Evolutionary conservation across 2,329 filamentous ascomycete species (phyloP).

Genomic region (Paecilomyces niveus): DNA sequence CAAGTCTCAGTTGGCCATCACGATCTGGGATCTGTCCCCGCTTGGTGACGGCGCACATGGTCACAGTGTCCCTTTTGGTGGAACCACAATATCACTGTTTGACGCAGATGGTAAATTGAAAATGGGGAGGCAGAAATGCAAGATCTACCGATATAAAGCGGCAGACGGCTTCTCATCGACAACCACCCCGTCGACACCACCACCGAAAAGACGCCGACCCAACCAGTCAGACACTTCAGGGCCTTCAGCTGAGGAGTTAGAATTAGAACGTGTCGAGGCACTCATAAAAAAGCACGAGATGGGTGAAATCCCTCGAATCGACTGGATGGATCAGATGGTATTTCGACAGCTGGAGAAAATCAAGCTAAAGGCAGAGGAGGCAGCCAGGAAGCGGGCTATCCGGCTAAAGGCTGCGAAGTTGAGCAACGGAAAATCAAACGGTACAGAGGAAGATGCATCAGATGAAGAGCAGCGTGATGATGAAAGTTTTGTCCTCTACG

Average conservation of each 20-base stretch:
- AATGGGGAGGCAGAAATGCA: slow-evolving; percentile 88
- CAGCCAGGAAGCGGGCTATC: slow-evolving; percentile 51
- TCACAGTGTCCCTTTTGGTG: slow-evolving; percentile 85
- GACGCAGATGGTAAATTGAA: slow-evolving; percentile 85
- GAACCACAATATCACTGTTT: slow-evolving; percentile 87
- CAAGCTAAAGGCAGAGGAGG: slow-evolving; percentile 57
- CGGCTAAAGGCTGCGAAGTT: slow-evolving; percentile 28
- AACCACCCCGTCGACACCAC: slow-evolving; percentile 64
- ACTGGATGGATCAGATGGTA: slow-evolving; percentile 93
- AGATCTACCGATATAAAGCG: slow-evolving; percentile 69
- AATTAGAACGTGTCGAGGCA: slow-evolving; percentile 81
- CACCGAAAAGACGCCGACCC: slow-evolving; percentile 47
- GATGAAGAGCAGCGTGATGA: slow-evolving; percentile 42
- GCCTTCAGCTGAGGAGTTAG: slow-evolving; percentile 64
- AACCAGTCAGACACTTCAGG: slow-evolving; percentile 40
- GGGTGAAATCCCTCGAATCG: slow-evolving; percentile 85
- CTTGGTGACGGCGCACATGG: slow-evolving; percentile 61
- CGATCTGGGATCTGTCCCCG: slow-evolving; percentile 88
- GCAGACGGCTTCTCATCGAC: slow-evolving; percentile 81
- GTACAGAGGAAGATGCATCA: slow-evolving; percentile 33
- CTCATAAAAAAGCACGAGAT: slow-evolving; percentile 97
- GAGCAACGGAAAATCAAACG: slow-evolving; percentile 20
- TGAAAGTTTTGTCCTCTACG: slow-evolving; percentile 71
- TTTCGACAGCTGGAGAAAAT: slow-evolving; percentile 83
- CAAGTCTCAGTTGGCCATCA: slow-evolving; percentile 81